Base-by-base conservation (phyloP, 2,329 filamentous ascomycete species). In the Calonectria honghensis region DNA sequence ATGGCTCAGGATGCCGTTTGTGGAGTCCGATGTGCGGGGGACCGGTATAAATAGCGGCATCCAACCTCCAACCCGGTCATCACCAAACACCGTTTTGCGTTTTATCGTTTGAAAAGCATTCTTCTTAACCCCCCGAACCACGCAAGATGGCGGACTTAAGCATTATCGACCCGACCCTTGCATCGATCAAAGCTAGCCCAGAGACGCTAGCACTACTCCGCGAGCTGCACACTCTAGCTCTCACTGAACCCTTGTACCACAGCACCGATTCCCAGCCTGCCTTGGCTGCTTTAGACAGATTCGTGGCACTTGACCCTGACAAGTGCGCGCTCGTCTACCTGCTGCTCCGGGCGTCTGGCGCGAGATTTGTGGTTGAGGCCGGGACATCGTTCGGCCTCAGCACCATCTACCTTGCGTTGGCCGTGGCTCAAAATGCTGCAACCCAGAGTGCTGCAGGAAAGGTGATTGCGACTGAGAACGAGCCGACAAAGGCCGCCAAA, bases 371-470 rank as follows among this genome's bases (percentile, higher is more conserved):
- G 29, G 87, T 93, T 48, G 91, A 93, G 79, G 91, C 90, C 0
- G 91, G 91, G 1, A 93, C 91, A 0, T 90, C 88, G 52, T 93
- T 91, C 72, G 91, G 91, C 3, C 87, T 93, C 1, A 91, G 89
- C 71, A 93, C 91, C 0, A 91, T 93, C 57, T 93, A 92, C 73
- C 86, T 93, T 2, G 90, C 91, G 0, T 84, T 93, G 2, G 91
- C 90, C 0, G 89, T 90, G 0, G 86, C 85, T 0, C 85, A 89
- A 70, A 92, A 90, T 72, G 85, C 84, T 45, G 72, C 18, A 51
- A 70, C 41, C 14, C 73, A 41, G 65, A 63, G 10, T 39, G 78
- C 11, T 79, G 81, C 16, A 68, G 81, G 68, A 20, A 79, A 51
- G 50, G 91, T 93, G 0, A 89, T 93, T 78, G 91, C 88, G 0